Conservation (phyloP, 495 filamentous ascomycete genomes). For the Aspergillus ellipticus region DNA sequence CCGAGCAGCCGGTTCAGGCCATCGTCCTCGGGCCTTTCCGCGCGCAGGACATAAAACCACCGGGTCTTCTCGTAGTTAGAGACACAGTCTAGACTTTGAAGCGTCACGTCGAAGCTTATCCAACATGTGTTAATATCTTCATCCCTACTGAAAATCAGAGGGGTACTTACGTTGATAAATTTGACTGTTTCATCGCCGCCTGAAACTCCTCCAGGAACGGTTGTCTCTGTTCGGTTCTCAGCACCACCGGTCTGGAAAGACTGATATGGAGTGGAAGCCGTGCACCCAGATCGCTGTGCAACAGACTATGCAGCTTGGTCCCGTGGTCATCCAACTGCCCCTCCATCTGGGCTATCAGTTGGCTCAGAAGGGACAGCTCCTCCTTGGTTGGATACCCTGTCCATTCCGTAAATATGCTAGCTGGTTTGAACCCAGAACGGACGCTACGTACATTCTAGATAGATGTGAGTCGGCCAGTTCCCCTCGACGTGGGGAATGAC, state of each 20-base stretch:
- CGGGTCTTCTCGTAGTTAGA: constrained; percentile 70
- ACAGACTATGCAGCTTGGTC: constrained; percentile 50
- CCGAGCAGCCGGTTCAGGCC: constrained; percentile 61
- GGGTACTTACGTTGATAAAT: constrained; percentile 43
- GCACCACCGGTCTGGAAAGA: constrained; percentile 69
- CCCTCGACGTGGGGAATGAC: constrained; percentile 80
- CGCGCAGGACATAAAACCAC: constrained; percentile 80
- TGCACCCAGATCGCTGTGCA: constrained; percentile 70
- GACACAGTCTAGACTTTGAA: constrained; percentile 58
- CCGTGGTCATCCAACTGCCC: constrained; percentile 5
- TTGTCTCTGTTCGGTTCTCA: constrained; percentile 62
- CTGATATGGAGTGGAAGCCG: constrained; percentile 88
- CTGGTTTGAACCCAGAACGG: not conserved
- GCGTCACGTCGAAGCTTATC: constrained; percentile 48
- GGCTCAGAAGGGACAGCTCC: constrained; percentile 51
- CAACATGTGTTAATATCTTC: not conserved
- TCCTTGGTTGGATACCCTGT: constrained; percentile 66
- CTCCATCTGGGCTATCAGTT: constrained; percentile 46
- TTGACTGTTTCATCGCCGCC: constrained; percentile 32
- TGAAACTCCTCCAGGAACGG: constrained; percentile 49
- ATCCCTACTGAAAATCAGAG: not conserved
- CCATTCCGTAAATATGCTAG: constrained; percentile 23
- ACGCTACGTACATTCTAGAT: constrained; percentile 78
- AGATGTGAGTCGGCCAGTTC: constrained; percentile 90
- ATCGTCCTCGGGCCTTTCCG: constrained; percentile 45